These are phyloP conservation scores for Apiospora phragmitis DNA, from an alignment of 2,329 filamentous ascomycete genomes.

Conservation along the genomic window DNA sequence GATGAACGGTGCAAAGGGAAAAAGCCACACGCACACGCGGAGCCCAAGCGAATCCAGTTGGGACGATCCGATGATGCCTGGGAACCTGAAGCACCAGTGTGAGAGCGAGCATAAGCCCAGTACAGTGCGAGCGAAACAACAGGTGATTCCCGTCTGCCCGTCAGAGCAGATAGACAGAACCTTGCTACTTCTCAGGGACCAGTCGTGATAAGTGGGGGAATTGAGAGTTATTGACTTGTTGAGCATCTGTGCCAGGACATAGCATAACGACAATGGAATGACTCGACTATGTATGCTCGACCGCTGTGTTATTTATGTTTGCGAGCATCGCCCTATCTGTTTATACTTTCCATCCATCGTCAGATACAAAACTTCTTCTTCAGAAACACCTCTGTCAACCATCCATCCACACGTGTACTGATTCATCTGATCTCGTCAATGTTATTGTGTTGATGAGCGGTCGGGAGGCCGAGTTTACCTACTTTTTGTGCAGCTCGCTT, in stretches of 20 bases:
- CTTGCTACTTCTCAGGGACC: neutral
- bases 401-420: neutral
- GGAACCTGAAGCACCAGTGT: conserved; percentile 7
- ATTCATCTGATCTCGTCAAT: neutral
- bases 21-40: neutral
- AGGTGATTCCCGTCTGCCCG: neutral
- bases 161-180: neutral
- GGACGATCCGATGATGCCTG: neutral
- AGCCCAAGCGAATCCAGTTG: conserved; percentile 2
- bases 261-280: neutral
- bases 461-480: conserved; percentile 9
- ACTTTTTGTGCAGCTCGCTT: neutral
- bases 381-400: neutral
- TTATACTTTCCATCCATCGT: neutral
- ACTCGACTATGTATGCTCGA: conserved; percentile 7
- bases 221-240: neutral
- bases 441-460: conserved; percentile 6
- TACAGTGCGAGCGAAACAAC: neutral
- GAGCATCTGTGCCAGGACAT: neutral
- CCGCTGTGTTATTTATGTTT: neutral
- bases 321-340: neutral
- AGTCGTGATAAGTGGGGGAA: conserved; percentile 1
- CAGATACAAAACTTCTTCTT: neutral
- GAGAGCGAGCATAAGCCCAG: conserved; percentile 1
- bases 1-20: neutral